phyloP scores from a whole-genome alignment of 345 rosid species.

The Camelina laxa region DNA sequence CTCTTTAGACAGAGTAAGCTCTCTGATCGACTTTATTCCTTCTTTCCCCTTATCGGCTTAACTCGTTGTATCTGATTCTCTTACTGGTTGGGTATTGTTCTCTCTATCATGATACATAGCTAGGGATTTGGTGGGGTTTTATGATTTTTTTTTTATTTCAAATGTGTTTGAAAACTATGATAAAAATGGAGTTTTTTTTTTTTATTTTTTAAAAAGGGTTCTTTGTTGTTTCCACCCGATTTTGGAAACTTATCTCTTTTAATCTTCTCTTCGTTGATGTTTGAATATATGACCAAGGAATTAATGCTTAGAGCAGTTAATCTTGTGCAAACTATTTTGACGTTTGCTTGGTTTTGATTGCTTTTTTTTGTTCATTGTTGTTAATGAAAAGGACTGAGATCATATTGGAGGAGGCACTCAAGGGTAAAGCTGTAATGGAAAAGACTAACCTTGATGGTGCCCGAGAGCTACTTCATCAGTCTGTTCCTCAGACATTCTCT shows the following conservation, averaged over 20 bases:
- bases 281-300: not conserved
- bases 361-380: slow-evolving; percentile 6
- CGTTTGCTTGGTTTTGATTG: not conserved
- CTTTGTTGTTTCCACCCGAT: too few species aligned
- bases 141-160: too few species aligned
- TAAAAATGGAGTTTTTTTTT: too few species aligned
- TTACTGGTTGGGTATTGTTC: not conserved
- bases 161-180: too few species aligned
- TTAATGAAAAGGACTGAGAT: not conserved
- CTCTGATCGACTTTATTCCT: not conserved
- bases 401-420: not conserved
- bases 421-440: slow-evolving; percentile 12
- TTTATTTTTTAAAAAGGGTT: too few species aligned
- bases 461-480: not conserved
- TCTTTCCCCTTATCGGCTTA: too few species aligned
- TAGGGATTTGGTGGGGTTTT: not conserved
- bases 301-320: slow-evolving; percentile 2
- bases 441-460: slow-evolving; percentile 18
- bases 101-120: not conserved
- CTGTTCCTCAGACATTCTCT: not conserved
- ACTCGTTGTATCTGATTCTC: not conserved
- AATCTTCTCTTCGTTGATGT: too few species aligned
- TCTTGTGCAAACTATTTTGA: not conserved
- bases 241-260: too few species aligned
- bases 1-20: slow-evolving; percentile 16